These are phyloP conservation scores for Acarospora socialis DNA, from an alignment of 2,329 filamentous ascomycete genomes.

Conservation along the genomic window DNA sequence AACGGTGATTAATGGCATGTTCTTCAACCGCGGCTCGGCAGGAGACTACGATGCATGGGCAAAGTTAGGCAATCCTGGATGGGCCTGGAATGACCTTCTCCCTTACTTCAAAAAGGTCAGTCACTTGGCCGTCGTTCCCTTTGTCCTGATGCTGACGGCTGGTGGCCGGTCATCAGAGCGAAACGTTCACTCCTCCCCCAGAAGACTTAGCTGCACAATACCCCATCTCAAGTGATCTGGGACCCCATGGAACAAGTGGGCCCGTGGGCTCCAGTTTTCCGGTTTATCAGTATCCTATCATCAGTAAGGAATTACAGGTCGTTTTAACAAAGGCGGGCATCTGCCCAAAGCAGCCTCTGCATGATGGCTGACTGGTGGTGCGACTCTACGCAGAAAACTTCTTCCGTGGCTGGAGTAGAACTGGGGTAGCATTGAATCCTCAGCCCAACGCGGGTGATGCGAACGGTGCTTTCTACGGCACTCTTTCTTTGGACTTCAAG, in stretches of 20 bases:
- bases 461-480: conserved; percentile 21
- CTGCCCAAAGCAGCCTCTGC: too few relatives aligned
- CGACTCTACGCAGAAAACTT: conserved; percentile 14
- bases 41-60: conserved; percentile 32
- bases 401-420: conserved; percentile 21
- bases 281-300: conserved; percentile 22
- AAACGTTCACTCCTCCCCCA: conserved; percentile 28
- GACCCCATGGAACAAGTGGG: conserved; percentile 30
- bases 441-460: conserved; percentile 21
- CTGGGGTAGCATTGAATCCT: conserved; percentile 21
- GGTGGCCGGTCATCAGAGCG: too few relatives aligned
- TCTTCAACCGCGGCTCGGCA: conserved; percentile 26
- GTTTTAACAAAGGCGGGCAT: conserved; percentile 1
- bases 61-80: conserved; percentile 27
- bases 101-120: conserved; percentile 33
- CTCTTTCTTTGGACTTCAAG: conserved; percentile 18
- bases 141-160: too few relatives aligned
- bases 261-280: conserved; percentile 36
- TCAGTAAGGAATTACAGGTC: conserved; percentile 13
- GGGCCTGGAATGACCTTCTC: conserved; percentile 28
- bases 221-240: conserved; percentile 25
- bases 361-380: too few relatives aligned
- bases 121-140: too few relatives aligned
- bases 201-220: conserved; percentile 23
- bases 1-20: conserved; percentile 26